phyloP scores from a whole-genome alignment of 2,329 filamentous ascomycete species.

The Sporothrix brasiliensis region DNA sequence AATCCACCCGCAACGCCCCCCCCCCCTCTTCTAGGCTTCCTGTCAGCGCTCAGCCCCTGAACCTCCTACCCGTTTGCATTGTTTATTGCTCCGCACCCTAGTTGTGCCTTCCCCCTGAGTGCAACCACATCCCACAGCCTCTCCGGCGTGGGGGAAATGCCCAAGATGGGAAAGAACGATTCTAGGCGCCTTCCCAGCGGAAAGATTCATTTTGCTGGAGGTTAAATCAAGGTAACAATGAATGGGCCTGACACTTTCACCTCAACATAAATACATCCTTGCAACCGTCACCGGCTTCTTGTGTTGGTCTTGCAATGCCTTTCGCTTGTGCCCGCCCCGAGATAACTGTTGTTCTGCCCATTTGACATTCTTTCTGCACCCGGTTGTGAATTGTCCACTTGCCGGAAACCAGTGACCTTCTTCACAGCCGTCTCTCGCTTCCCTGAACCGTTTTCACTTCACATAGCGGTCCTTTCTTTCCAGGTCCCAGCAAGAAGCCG shows the following conservation, averaged over 20 bases:
- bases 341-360: neutral
- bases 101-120: constrained; percentile 8
- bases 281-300: neutral
- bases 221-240: neutral
- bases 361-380: neutral
- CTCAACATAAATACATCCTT: neutral
- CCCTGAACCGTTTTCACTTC: neutral
- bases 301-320: neutral
- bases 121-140: constrained; percentile 2
- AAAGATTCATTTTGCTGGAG: neutral
- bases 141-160: neutral
- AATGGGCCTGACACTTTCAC: too few species aligned
- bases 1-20: constrained; percentile 1
- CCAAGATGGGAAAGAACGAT: constrained; percentile 18
- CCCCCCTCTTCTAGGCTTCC: neutral
- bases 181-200: constrained; percentile 16
- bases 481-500: neutral
- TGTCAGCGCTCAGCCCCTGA: constrained; percentile 17
- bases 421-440: neutral
- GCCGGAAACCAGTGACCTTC: neutral
- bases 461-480: neutral
- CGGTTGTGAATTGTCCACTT: too few species aligned
- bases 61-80: neutral
- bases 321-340: neutral
- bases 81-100: neutral